A percentile compares a stretch with the other conserved stretches of the same genome.
Evolutionary conservation across 2,329 filamentous ascomycete species (phyloP).

Genomic region (Microcyclospora pomicola): DNA sequence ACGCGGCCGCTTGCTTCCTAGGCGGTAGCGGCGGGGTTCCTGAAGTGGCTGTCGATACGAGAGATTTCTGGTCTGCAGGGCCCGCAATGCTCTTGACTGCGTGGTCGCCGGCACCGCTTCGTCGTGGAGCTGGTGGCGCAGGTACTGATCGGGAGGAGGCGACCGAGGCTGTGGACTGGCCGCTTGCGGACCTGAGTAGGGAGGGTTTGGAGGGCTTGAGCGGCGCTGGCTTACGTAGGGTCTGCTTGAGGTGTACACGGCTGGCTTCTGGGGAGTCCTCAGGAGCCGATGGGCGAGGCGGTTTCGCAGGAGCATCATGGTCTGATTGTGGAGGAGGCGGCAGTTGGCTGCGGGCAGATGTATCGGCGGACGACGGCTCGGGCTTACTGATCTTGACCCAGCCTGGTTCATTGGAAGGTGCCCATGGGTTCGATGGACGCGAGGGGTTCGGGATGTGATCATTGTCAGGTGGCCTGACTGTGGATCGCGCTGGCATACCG

Average conservation of each 20-base stretch:
- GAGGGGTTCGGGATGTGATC: conserved; percentile 56
- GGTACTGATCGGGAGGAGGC: conserved; percentile 7
- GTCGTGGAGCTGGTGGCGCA: conserved; percentile 11
- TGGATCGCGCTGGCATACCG: conserved; percentile 59
- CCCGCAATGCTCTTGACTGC: too few species aligned
- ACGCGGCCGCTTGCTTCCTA: too few species aligned
- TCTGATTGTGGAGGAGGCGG: conserved; percentile 2
- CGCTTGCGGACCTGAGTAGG: conserved; percentile 16
- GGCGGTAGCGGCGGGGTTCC: too few species aligned
- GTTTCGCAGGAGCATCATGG: conserved; percentile 1
- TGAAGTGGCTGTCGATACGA: too few species aligned
- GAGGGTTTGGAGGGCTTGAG: conserved; percentile 22
- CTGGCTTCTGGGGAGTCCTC: conserved; percentile 2
- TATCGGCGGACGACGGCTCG: conserved; percentile 9
- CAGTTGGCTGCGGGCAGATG: conserved; percentile 5
- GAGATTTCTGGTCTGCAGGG: background rate
- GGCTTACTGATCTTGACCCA: conserved; percentile 50
- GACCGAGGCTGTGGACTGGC: conserved; percentile 7
- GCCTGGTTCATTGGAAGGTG: conserved; percentile 58
- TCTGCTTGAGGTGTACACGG: conserved; percentile 12
- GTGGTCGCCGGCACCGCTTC: background rate
- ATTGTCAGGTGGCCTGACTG: conserved; percentile 50
- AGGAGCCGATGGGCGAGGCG: conserved; percentile 3
- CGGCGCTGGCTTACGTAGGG: conserved; percentile 22
- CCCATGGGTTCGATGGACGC: conserved; percentile 71